Evolutionary conservation across 768 basidiomycete species (phyloP).

Genomic region (Rhizopogon vulgaris): DNA sequence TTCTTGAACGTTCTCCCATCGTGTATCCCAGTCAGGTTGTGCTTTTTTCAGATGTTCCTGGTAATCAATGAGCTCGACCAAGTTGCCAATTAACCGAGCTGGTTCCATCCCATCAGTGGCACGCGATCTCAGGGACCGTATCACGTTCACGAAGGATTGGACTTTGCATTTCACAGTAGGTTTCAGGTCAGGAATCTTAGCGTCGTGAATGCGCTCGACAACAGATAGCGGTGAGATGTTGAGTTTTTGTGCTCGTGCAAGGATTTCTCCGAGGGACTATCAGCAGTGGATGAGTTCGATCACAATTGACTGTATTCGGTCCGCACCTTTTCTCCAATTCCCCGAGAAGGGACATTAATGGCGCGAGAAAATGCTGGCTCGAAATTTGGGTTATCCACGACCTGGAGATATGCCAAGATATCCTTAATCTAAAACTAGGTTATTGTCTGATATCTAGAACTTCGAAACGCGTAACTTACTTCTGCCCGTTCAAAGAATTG

Average conservation of each 20-base stretch:
- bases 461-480: constrained; percentile 28
- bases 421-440: constrained; percentile 58
- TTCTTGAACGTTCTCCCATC: constrained; percentile 87
- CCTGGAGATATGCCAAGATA: constrained; percentile 73
- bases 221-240: constrained; percentile 51
- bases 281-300: background rate
- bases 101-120: constrained; percentile 57
- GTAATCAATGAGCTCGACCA: constrained; percentile 58
- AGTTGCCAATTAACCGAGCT: constrained; percentile 51
- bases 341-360: constrained; percentile 64
- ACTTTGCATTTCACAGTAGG: constrained; percentile 62
- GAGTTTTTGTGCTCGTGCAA: constrained; percentile 42
- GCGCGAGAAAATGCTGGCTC: constrained; percentile 66
- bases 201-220: constrained; percentile 59
- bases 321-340: constrained; percentile 71
- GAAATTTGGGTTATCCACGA: constrained; percentile 67
- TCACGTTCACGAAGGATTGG: constrained; percentile 48
- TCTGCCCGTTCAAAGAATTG: constrained; percentile 85
- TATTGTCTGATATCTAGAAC: background rate
- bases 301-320: background rate
- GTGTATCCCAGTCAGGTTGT: constrained; percentile 65
- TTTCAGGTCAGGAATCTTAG: constrained; percentile 56
- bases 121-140: constrained; percentile 45
- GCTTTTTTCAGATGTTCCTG: constrained; percentile 63
- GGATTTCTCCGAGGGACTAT: constrained; percentile 58